Evolutionary conservation across 352 stramenopile species (phyloP).

Genomic region (Phytopythium vexans): DNA sequence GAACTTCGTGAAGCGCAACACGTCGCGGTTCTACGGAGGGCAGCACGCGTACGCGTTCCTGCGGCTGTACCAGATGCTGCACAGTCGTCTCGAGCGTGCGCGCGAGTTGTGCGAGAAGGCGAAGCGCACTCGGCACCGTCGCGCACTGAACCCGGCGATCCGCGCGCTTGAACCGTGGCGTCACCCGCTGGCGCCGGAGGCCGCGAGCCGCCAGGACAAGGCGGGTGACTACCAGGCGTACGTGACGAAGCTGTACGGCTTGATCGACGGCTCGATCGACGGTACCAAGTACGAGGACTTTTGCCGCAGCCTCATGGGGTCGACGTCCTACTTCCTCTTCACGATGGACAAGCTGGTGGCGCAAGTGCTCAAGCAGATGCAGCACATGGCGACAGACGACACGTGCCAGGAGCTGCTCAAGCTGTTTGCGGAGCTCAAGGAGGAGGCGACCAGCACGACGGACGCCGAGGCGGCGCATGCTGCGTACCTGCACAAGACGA

Average conservation of each 20-base stretch:
- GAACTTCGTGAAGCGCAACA: conserved; percentile 36
- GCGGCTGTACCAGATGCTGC: conserved; percentile 86
- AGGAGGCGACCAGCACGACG: conserved; percentile 16
- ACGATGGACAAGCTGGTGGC: conserved; percentile 90
- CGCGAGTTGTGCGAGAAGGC: conserved; percentile 84
- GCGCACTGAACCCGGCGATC: conserved; percentile 85
- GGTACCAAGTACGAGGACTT: conserved; percentile 88
- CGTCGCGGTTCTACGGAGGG: conserved; percentile 69
- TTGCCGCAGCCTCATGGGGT: conserved; percentile 87
- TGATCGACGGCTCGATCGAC: conserved; percentile 86
- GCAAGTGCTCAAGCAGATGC: conserved; percentile 87
- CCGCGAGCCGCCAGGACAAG: conserved; percentile 56
- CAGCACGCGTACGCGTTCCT: conserved; percentile 89
- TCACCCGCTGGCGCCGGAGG: conserved; percentile 41
- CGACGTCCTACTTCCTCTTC: conserved; percentile 89
- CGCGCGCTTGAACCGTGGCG: conserved; percentile 73
- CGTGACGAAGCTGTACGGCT: conserved; percentile 81
- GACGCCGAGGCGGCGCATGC: conserved; percentile 30
- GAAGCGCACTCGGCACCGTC: conserved; percentile 81
- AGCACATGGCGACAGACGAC: conserved; percentile 78
- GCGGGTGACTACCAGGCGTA: conserved; percentile 86
- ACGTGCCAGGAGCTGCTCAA: conserved; percentile 78
- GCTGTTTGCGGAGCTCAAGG: conserved; percentile 40
- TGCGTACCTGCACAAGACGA: conserved; percentile 73
- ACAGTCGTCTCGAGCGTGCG: conserved; percentile 79